Evolutionary conservation across 768 basidiomycete genomes (phyloP), one percentile per base, ranked within the genome.

Genomic region (Coprinopsis sp.): DNA sequence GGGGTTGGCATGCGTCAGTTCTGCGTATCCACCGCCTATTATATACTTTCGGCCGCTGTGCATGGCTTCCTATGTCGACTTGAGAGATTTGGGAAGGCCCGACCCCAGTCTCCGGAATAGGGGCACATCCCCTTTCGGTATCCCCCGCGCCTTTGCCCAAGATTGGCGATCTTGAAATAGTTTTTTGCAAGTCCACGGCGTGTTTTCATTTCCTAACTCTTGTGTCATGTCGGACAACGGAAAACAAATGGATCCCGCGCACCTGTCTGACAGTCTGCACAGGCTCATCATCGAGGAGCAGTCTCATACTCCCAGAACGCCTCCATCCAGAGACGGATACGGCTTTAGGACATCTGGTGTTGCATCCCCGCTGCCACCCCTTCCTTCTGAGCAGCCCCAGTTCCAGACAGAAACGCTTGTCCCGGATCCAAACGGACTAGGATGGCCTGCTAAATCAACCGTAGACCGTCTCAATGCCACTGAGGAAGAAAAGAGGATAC

Each of bases 371-470:
- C 16, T 66, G 62, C 4, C 61, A 19, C 56, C 59, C 53, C 65
- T 47, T 53, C 58, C 49, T 65, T 64, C 60, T 65, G 73, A 53
- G 56, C 73, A 37, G 66, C 71, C 64, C 65, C 51, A 30, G 63
- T 62, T n/a, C 52, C 65, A 25, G n/a, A 58, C 65, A 7, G 59
- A 63, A 40, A 65, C 67, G 46, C 58, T 67, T 23, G 67, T 78
- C 29, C 73, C 76, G 46, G 78, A 80, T 61, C 69, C 77, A 40
- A 77, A 91, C 58, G 93, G 93, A 44, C 76, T 96, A 7, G 93
- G 92, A 6, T 95, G 93, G 92, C 93, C 93, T 93, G 94, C 93
- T 49, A 96, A 95, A 69, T 91, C 88, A 5, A 94, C 93, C 34
- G 65, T 94, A 27, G 81, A 82, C 42, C 82, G 94, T 46, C 75